Base-by-base conservation (phyloP, 2,329 filamentous ascomycete genomes). In the Xylariales sp. region DNA sequence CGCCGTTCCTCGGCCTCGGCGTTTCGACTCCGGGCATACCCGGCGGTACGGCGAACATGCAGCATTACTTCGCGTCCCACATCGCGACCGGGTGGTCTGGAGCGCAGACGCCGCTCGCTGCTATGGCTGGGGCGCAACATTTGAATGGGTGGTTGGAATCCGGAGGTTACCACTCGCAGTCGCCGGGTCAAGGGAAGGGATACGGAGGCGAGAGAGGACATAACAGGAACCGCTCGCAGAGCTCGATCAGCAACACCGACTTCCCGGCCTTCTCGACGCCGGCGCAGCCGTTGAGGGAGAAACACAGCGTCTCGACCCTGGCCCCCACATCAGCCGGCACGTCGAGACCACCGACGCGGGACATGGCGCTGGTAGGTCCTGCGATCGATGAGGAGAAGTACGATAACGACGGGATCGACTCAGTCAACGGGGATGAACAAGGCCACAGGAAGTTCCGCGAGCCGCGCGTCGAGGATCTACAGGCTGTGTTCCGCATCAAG, bases 401-500 rank as follows among this genome's bases (percentile, higher is more conserved):
- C 22, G 39, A 34, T 15, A 42, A 32, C 31, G 59, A 54, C 12
- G 46, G 49, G 45, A 38, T 49, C 46, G 34, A 57, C 64, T 38
- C 65, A 71, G 16, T 68, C 68, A 46, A 33, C 16, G 58, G 53
- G 18, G 51, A 49, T 42, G 42, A 53, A 44, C 40, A 58, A 62
- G 38, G 66, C 71, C 16, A 70, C 21, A 69, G 75, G 34, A 70
- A 71, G 42, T 77, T 83, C 57, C 78, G 81, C 18, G 88, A 95
- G 58, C 84, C 81, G 4, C 78, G 83, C 19, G 77, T 86, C 3
- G 88, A 95, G 49, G 93, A 98, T 57, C 74, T 96, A 40, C 93
- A 98, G 62, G 86, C 95, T 36, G 86, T 97, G 5, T 91, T 94
- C 56, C 84, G 90, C 50, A 90, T 95, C 46, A 82, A 82, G 42